Base-by-base conservation (phyloP, 2,329 filamentous ascomycete species). In the Geoglossum cookeanum region DNA sequence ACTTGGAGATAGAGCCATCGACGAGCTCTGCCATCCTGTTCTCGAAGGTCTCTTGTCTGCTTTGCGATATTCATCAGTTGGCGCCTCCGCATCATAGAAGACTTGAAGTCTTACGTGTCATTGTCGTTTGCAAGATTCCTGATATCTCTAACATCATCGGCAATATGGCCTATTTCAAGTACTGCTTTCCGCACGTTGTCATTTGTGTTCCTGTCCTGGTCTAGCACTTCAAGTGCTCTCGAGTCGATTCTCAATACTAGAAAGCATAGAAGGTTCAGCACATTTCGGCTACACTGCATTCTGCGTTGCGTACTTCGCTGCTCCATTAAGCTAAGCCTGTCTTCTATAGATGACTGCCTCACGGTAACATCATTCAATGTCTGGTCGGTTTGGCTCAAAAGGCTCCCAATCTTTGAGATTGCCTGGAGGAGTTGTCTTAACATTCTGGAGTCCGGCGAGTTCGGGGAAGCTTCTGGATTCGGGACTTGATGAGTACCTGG, bases 161-260 rank as follows among this genome's bases (percentile, higher is more conserved):
- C 49, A 3, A 53, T 35, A 9, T 53, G 30, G 15, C 49, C 49
- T 33, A 53, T 35, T 7, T 53, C 49, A 37, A 17, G 32, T 32
- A 53, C 49, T 22, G 49, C 30, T 37, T 35, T 53, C 49, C 49
- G 49, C n/a, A 53, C 49, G 22, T 35, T 53, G 30, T 53, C 49
- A n/a, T 53, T 53, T 37, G 49, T 53, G 30, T 53, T 37, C 33
- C 49, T 53, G 30, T 53, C 49, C 49, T 53, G 49, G 49, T 53
- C 49, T 22, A 53, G 30, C 17, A 53, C 49, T n/a, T 53, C 49
- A 35, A 53, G 49, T 15, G 33, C 30, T 53, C 49, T 53, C 49
- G 49, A 53, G 33, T 53, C 49, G 17, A 53, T 53, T 22, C 49
- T 53, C 30, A 53, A 35, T 37, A 53, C 49, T 53, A 53, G 17